Percentiles rank a stretch among this genome's conserved stretches.
These are phyloP conservation scores for Kalmusia sp. DNA, from an alignment of 2,329 filamentous ascomycete species.

Conservation along the genomic window DNA sequence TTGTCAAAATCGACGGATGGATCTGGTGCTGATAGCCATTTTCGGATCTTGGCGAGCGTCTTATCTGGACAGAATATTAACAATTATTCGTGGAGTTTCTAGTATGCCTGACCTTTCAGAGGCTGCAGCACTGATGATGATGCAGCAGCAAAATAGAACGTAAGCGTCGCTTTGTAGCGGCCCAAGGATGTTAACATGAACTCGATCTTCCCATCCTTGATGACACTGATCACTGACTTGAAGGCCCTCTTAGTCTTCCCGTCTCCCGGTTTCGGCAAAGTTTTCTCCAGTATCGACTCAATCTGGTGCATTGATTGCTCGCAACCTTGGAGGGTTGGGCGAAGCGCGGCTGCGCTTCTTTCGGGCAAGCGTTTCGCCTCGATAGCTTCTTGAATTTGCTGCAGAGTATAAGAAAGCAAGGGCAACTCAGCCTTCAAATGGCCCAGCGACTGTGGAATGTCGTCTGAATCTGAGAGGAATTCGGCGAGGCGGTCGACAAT, in stretches of 20 bases:
- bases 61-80: conserved; percentile 6
- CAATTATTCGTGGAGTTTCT: too few relatives aligned
- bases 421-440: conserved; percentile 18
- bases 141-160: conserved; percentile 10
- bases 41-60: conserved; percentile 5
- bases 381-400: conserved; percentile 11
- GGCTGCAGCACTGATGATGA: conserved; percentile 12
- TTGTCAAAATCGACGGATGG: conserved; percentile 38
- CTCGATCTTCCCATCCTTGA: conserved; percentile 11
- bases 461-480: conserved; percentile 11
- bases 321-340: conserved; percentile 15
- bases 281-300: conserved; percentile 16
- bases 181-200: conserved; percentile 11
- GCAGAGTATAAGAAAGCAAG: conserved; percentile 10
- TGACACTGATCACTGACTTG: conserved; percentile 9
- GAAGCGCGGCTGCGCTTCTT: conserved; percentile 4
- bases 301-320: conserved; percentile 15
- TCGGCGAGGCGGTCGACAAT: conserved; percentile 15
- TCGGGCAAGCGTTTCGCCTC: conserved; percentile 1
- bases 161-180: conserved; percentile 10
- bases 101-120: conserved; percentile 9
- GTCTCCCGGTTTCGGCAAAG: conserved; percentile 15
- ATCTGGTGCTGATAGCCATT: conserved; percentile 44
- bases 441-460: conserved; percentile 20
- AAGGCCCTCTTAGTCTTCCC: neutral